Percentiles rank a stretch among this genome's conserved stretches.
These are phyloP conservation scores for Helicosporidium sp. DNA, from an alignment of 139 green algal genomes.

Conservation along the genomic window DNA sequence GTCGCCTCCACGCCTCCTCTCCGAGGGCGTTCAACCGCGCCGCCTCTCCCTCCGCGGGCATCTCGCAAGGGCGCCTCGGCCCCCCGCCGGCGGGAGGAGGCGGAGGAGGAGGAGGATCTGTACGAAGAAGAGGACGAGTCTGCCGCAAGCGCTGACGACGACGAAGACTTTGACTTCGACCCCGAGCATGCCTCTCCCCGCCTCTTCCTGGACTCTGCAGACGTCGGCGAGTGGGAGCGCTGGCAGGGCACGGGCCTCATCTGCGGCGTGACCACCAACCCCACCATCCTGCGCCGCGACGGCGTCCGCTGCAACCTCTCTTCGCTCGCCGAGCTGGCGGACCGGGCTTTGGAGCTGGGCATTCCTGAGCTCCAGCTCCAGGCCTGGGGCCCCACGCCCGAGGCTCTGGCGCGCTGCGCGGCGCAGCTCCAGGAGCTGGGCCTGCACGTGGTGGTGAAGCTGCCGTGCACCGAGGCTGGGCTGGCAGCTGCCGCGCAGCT, in stretches of 20 bases:
- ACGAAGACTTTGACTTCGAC: not conserved
- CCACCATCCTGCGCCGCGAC: slow-evolving; percentile 46
- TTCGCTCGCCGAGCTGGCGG: slow-evolving; percentile 18
- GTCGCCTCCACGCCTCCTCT: too few species aligned
- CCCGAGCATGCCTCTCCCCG: slow-evolving; percentile 12
- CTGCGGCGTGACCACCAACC: slow-evolving; percentile 63
- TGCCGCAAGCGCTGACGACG: too few species aligned
- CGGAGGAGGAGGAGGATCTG: slow-evolving; percentile 3
- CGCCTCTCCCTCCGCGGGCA: too few species aligned
- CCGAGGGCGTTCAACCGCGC: too few species aligned
- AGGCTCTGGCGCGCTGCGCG: slow-evolving; percentile 12
- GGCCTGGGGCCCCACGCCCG: slow-evolving; percentile 38
- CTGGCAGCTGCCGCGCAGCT: slow-evolving; percentile 34
- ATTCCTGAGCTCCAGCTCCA: slow-evolving; percentile 51
- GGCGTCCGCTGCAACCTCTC: slow-evolving; percentile 36
- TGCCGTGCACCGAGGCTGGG: slow-evolving; percentile 48
- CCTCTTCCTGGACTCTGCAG: slow-evolving; percentile 38
- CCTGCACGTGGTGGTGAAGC: slow-evolving; percentile 33
- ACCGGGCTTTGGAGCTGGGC: slow-evolving; percentile 24
- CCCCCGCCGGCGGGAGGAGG: too few species aligned
- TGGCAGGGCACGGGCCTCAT: slow-evolving; percentile 30
- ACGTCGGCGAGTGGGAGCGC: slow-evolving; percentile 21
- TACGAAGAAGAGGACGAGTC: slow-evolving; percentile 2
- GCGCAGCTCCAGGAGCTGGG: slow-evolving; percentile 1
- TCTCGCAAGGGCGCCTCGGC: too few species aligned